Conservation (phyloP, 2,329 filamentous ascomycete species). For the Diaporthe longicolla region DNA sequence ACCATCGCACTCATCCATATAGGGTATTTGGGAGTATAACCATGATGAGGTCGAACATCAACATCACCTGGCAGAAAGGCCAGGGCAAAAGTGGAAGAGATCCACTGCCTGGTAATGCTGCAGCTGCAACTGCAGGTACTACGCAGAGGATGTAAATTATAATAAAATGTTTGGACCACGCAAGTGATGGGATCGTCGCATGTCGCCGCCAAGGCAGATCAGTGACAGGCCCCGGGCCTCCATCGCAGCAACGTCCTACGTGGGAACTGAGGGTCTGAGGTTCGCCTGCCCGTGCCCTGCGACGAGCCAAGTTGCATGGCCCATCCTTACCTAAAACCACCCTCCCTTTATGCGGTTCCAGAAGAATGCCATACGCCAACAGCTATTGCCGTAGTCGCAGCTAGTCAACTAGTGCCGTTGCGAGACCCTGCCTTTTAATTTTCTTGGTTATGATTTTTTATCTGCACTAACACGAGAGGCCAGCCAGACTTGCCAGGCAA, state of each 20-base stretch:
- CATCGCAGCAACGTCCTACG: not conserved
- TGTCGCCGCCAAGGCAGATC: conserved; percentile 24
- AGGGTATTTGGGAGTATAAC: not conserved
- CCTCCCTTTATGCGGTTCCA: conserved; percentile 18
- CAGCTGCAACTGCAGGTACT: not conserved
- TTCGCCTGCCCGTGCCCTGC: not conserved
- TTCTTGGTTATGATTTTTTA: not conserved
- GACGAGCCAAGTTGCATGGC: conserved; percentile 16
- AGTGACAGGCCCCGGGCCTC: conserved; percentile 23
- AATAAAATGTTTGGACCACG: conserved; percentile 7
- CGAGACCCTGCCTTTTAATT: not conserved
- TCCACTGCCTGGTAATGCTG: not conserved
- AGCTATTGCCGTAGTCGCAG: not conserved
- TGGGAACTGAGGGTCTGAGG: not conserved
- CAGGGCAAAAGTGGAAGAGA: not conserved
- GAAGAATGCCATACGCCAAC: conserved; percentile 17
- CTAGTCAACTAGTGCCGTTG: not conserved
- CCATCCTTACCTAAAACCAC: conserved; percentile 3
- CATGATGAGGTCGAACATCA: not conserved
- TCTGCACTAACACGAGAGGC: not conserved
- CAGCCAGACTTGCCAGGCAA: too few relatives aligned
- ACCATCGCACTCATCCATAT: not conserved
- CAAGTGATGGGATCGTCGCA: conserved; percentile 25
- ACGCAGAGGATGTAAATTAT: not conserved
- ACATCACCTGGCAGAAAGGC: too few relatives aligned